Base-by-base conservation (phyloP, 208 protist species). In the Acanthamoeba healyi region DNA sequence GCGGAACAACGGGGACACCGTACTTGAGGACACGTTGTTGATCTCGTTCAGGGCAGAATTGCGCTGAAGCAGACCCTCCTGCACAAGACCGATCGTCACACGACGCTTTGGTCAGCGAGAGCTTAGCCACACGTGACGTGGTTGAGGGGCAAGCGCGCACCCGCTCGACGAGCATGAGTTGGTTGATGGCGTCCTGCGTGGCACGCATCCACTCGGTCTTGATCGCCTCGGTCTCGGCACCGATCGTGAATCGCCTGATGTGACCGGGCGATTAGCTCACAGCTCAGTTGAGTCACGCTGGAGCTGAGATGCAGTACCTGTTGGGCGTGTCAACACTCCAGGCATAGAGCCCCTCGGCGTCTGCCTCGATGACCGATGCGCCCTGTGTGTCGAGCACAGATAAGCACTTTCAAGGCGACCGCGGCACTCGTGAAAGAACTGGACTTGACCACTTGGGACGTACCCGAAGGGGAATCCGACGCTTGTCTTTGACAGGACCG, bases 161-260 rank as follows among this genome's bases (percentile, higher is more conserved):
- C 67, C 67, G 67, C 22, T 77, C 67, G 36, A 77, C 67, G 14
- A 77, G 38, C 67, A 77, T 22, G 67, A 77, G 3, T 19, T 77
- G 67, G 67, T 77, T 77, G 67, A 77, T 77, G 7, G 38, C 34
- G 38, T 77, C 67, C 38, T 77, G 67, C 5, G 38, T 77, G 67
- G 67, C 67, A 17, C 67, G 67, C 67, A 77, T 77, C 67, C 67
- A 77, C 24, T 77, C 67, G 38, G 9, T 36, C 38, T 22, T 2
- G 9, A 26, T 26, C 1, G 67, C 67, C 19, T 77, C 67, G 5
- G 67, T 77, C 7, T 77, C 67, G 36, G 67, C 67, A 14, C 67
- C 67, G 38, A 77, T 77, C 1, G 38, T 44, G 38, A 24, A 77
- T 36, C 6, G 14, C 29, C 67, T 77, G 15, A 26, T 61, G 22